These are phyloP conservation scores for Psilocybe sp. DNA, from an alignment of 768 basidiomycete genomes.

Conservation along the genomic window DNA sequence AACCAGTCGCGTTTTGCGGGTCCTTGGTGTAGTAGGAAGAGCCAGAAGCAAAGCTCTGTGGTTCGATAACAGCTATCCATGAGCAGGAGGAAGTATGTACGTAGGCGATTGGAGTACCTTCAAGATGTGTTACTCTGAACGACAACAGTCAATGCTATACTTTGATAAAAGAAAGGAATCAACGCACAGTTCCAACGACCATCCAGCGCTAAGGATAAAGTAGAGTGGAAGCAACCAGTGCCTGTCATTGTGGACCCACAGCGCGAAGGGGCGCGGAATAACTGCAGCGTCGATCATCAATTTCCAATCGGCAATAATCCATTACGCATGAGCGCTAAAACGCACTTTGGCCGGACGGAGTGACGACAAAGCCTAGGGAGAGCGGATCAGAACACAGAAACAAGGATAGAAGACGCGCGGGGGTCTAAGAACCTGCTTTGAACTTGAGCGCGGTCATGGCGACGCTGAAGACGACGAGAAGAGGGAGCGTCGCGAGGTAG, in stretches of 20 bases:
- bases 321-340: constrained; percentile 4
- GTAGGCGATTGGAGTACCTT: constrained; percentile 45
- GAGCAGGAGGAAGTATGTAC: background rate
- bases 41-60: constrained; percentile 76
- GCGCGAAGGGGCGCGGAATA: constrained; percentile 50
- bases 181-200: constrained; percentile 76
- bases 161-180: background rate
- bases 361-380: constrained; percentile 35
- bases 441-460: constrained; percentile 67
- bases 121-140: constrained; percentile 72
- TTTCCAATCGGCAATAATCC: background rate
- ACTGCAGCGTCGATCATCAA: constrained; percentile 32
- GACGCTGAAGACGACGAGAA: constrained; percentile 63
- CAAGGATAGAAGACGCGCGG: background rate
- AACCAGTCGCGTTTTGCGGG: constrained; percentile 75
- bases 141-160: background rate
- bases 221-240: constrained; percentile 66
- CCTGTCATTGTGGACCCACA: constrained; percentile 45
- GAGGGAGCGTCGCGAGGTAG: constrained; percentile 68
- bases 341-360: constrained; percentile 32
- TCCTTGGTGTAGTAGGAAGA: constrained; percentile 79
- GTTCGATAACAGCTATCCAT: background rate
- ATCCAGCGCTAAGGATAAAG: constrained; percentile 68
- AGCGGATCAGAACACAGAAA: background rate
- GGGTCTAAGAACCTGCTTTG: constrained; percentile 55